Percentiles rank a stretch among this genome's conserved stretches.
These are phyloP conservation scores for Sambucus nigra DNA, from an alignment of 129 eudicot genomes.

Conservation along the genomic window DNA sequence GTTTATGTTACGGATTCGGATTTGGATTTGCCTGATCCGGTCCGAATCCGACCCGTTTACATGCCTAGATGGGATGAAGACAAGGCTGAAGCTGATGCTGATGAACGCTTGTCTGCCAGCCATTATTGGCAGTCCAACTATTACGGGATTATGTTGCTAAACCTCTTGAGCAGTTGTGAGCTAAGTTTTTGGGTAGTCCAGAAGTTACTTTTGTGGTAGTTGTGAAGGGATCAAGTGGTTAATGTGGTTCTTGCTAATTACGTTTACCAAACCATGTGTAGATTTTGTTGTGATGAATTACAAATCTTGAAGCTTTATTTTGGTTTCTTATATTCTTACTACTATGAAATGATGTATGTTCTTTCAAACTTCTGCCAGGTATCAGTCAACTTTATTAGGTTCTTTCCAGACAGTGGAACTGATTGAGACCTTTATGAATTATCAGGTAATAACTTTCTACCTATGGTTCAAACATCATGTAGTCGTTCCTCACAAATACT, in stretches of 20 bases:
- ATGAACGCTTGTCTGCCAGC: no score
- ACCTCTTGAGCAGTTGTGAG: no score
- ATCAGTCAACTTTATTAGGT: slow-evolving; percentile 84
- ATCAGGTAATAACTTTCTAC: slow-evolving; percentile 49
- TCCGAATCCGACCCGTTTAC: no score
- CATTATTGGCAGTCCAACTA: no score
- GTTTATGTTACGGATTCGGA: no score
- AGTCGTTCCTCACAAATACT: background rate
- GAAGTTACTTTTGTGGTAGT: background rate
- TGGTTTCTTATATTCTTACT: background rate
- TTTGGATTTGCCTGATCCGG: no score
- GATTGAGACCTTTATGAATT: slow-evolving; percentile 97
- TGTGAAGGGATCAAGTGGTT: background rate
- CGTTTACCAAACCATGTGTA: background rate
- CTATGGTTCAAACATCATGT: background rate
- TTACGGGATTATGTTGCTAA: no score
- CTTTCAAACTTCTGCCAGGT: slow-evolving; percentile 34
- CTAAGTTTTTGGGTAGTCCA: background rate
- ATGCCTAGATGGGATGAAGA: no score
- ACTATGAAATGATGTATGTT: background rate
- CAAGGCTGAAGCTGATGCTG: no score
- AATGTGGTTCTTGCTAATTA: no score
- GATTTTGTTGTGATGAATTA: no score
- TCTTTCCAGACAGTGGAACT: slow-evolving; percentile 89
- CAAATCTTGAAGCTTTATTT: background rate